A percentile compares a stretch with the other conserved stretches of the same genome.
Evolutionary conservation across 768 basidiomycete species (phyloP).

Genomic region (Tylopilus intermedius): DNA sequence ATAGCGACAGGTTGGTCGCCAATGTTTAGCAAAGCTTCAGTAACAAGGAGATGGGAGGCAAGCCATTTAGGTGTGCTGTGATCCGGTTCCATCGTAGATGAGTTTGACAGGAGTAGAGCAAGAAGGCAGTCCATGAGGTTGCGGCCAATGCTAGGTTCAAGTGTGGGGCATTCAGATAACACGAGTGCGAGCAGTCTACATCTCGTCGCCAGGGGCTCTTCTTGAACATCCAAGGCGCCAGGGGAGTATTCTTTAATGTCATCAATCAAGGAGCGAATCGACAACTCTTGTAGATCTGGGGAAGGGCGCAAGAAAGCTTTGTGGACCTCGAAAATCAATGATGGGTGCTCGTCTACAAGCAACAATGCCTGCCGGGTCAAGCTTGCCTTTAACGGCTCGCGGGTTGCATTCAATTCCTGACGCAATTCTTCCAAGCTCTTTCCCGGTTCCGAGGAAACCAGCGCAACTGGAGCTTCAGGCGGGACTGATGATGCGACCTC

Average conservation of each 20-base stretch:
- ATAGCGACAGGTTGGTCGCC: constrained; percentile 68
- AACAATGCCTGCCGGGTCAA: constrained; percentile 67
- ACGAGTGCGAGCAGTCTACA: constrained; percentile 84
- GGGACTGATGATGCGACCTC: constrained; percentile 14
- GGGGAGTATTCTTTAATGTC: constrained; percentile 70
- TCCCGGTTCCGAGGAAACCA: constrained; percentile 23
- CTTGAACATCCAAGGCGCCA: constrained; percentile 60
- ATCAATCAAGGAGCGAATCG: constrained; percentile 68
- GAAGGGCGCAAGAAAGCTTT: constrained; percentile 69
- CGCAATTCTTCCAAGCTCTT: constrained; percentile 59
- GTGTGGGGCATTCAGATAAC: constrained; percentile 65
- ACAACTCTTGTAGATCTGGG: constrained; percentile 55
- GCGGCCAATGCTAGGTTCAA: constrained; percentile 50
- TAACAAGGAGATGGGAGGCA: constrained; percentile 77
- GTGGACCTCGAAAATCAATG: constrained; percentile 85
- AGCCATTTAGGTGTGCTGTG: constrained; percentile 78
- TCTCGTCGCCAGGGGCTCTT: constrained; percentile 74
- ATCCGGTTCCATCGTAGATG: constrained; percentile 45
- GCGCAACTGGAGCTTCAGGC: constrained; percentile 12
- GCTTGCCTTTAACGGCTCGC: constrained; percentile 59
- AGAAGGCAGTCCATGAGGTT: constrained; percentile 66
- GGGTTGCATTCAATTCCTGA: constrained; percentile 56
- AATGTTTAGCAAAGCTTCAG: constrained; percentile 74
- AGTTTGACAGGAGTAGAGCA: constrained; percentile 58
- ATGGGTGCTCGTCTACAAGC: constrained; percentile 82